Percentiles rank a stretch among this genome's conserved stretches.
These are phyloP conservation scores for Letharia lupina DNA, from an alignment of 495 filamentous ascomycete species.

Conservation along the genomic window DNA sequence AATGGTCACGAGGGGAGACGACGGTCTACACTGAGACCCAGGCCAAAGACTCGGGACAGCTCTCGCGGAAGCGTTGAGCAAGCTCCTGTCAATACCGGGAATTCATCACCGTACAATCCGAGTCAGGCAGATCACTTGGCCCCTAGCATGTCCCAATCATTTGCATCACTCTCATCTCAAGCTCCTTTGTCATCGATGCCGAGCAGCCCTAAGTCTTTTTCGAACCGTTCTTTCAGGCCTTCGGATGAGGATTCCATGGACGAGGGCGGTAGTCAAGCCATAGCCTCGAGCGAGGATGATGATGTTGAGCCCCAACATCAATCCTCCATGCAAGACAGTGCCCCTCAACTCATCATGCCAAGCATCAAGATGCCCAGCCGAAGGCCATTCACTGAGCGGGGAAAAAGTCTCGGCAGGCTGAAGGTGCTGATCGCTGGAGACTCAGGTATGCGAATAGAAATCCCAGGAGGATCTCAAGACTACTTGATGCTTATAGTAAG, in stretches of 20 bases:
- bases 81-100: background rate
- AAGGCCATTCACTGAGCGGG: conserved; percentile 81
- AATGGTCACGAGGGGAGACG: conserved; percentile 23
- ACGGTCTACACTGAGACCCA: conserved; percentile 34
- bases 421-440: conserved; percentile 85
- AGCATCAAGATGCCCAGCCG: conserved; percentile 92
- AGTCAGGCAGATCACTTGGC: conserved; percentile 26
- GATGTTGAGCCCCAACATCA: conserved; percentile 29
- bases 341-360: conserved; percentile 93
- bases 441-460: conserved; percentile 48
- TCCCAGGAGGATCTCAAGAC: background rate
- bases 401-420: conserved; percentile 73
- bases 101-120: conserved; percentile 20
- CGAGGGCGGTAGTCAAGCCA: conserved; percentile 42
- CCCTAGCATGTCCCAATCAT: conserved; percentile 31
- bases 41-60: conserved; percentile 24
- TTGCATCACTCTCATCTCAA: conserved; percentile 40
- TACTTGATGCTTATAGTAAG: conserved; percentile 14
- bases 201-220: conserved; percentile 46
- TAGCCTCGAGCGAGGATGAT: conserved; percentile 40
- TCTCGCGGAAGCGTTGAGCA: conserved; percentile 20
- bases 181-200: conserved; percentile 42
- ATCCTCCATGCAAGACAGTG: conserved; percentile 34
- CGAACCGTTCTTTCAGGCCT: conserved; percentile 41
- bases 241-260: conserved; percentile 46